These are phyloP conservation scores for Chrysanthemum seticuspe DNA, from an alignment of 129 eudicot genomes.

Conservation along the genomic window DNA sequence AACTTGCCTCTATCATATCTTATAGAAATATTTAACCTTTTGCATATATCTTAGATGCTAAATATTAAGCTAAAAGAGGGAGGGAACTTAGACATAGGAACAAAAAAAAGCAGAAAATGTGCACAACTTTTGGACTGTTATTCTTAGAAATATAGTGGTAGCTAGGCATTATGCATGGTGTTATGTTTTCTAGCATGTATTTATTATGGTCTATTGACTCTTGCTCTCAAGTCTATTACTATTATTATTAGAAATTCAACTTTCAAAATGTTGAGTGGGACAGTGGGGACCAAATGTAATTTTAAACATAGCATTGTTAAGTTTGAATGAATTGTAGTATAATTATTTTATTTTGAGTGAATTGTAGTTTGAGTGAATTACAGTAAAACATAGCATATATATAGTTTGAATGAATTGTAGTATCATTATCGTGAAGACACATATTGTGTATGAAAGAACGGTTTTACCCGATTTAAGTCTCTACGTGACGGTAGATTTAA, in stretches of 20 bases:
- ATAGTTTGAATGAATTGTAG: background rate
- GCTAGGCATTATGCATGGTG: slow-evolving; percentile 30
- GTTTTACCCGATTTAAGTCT: too few relatives aligned
- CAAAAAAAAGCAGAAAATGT: slow-evolving; percentile 30
- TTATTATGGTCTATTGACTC: slow-evolving; percentile 20
- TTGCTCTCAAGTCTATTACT: background rate
- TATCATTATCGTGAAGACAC: background rate
- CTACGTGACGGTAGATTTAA: too few relatives aligned
- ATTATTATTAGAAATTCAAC: background rate
- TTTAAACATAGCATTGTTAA: slow-evolving; percentile 19
- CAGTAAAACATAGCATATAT: background rate
- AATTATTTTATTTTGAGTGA: background rate
- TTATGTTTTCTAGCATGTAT: slow-evolving; percentile 26
- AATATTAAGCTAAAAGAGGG: background rate
- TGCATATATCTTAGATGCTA: slow-evolving; percentile 1
- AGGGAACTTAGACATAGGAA: slow-evolving; percentile 16
- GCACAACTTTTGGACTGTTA: slow-evolving; percentile 28
- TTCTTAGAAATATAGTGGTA: slow-evolving; percentile 12
- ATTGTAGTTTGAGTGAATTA: too few relatives aligned
- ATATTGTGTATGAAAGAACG: background rate
- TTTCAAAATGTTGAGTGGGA: slow-evolving; percentile 19
- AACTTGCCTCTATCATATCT: background rate
- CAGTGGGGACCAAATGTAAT: slow-evolving; percentile 26
- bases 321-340: too few relatives aligned
- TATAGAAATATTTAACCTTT: too few relatives aligned